Evolutionary conservation across 768 basidiomycete species (phyloP).

Genomic region (Xerocomellus dryophilus): DNA sequence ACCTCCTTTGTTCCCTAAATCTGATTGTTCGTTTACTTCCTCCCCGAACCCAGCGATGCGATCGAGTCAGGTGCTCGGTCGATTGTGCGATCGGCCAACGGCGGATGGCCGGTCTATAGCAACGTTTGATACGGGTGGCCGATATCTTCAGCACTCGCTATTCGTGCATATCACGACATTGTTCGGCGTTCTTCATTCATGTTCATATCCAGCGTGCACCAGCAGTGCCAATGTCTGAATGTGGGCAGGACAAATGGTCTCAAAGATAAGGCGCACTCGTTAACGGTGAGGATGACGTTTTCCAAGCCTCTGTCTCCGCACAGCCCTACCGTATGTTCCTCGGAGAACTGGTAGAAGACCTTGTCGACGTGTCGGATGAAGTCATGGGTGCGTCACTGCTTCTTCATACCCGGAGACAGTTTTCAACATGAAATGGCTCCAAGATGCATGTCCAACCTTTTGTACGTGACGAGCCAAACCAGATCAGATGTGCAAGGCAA

Average conservation of each 20-base stretch:
- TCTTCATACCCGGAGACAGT: conserved; percentile 9
- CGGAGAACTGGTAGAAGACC: conserved; percentile 14
- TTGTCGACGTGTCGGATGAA: conserved; percentile 17
- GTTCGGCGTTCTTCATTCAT: conserved; percentile 12
- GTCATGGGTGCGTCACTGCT: background rate
- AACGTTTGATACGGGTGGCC: conserved; percentile 11
- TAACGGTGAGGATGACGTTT: conserved; percentile 1
- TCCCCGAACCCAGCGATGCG: conserved; percentile 6
- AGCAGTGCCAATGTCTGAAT: background rate
- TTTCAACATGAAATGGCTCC: background rate
- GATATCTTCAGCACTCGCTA: conserved; percentile 5
- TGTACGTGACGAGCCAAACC: background rate
- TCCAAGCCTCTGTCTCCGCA: background rate
- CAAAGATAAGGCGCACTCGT: conserved; percentile 10
- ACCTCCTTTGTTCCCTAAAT: background rate
- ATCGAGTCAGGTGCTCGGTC: background rate
- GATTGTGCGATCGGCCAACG: conserved; percentile 8
- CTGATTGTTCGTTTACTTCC: conserved; percentile 2
- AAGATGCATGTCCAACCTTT: background rate
- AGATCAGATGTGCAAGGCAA: background rate
- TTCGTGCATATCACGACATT: conserved; percentile 13
- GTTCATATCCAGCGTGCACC: conserved; percentile 2
- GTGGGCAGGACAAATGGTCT: background rate
- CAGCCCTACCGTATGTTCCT: conserved; percentile 11
- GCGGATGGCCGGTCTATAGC: background rate